Evolutionary conservation across 2,329 filamentous ascomycete genomes (phyloP).

Genomic region (Diplodia mutila): DNA sequence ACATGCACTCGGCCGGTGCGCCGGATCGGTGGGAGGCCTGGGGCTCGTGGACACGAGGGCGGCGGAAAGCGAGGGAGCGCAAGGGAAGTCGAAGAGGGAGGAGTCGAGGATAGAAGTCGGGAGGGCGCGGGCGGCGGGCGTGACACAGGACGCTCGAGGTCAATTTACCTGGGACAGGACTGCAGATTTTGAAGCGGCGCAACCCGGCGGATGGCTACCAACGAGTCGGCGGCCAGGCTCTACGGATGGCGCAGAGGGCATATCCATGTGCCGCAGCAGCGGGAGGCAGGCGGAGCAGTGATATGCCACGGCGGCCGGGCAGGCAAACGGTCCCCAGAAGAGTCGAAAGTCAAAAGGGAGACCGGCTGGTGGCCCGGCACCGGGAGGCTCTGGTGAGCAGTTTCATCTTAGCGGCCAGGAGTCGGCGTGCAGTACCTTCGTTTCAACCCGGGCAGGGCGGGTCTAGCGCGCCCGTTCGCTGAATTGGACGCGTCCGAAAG

Average conservation of each 20-base stretch:
- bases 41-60: slow-evolving; percentile 14
- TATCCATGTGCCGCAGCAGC: slow-evolving; percentile 12
- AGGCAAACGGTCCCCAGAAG: slow-evolving; percentile 5
- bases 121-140: slow-evolving; percentile 8
- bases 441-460: slow-evolving; percentile 16
- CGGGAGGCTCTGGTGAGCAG: slow-evolving; percentile 13
- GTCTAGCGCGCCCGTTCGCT: neutral
- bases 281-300: neutral
- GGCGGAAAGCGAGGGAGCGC: slow-evolving; percentile 1
- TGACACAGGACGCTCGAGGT: slow-evolving; percentile 16
- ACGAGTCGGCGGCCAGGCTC: slow-evolving; percentile 16
- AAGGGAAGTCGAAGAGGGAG: neutral
- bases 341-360: slow-evolving; percentile 19
- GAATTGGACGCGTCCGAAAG: slow-evolving; percentile 3
- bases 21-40: slow-evolving; percentile 9
- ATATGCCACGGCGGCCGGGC: neutral
- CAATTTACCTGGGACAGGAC: slow-evolving; percentile 24
- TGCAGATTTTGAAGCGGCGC: slow-evolving; percentile 23
- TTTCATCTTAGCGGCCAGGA: slow-evolving; percentile 18
- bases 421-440: slow-evolving; percentile 7
- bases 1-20: slow-evolving; percentile 14
- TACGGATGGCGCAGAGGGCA: slow-evolving; percentile 1
- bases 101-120: slow-evolving; percentile 14
- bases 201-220: slow-evolving; percentile 13
- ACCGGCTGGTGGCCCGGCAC: neutral